Evolutionary conservation across 192 early-diverging fungal genomes (phyloP), one percentile per base, ranked within the genome.

Genomic region (Powellomyces hirtus): DNA sequence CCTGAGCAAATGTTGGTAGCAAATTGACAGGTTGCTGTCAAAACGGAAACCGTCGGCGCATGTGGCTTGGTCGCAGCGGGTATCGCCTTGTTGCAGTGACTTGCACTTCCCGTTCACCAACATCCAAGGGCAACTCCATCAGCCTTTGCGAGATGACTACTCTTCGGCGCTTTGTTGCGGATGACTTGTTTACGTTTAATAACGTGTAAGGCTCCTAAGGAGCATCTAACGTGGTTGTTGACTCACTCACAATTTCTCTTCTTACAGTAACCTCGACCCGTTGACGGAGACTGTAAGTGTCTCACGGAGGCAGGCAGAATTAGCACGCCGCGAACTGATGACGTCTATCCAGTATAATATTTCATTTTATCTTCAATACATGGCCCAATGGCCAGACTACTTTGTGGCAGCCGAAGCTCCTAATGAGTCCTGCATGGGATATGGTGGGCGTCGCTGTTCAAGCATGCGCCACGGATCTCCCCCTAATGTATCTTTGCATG

Each of bases 141-240:
- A n/a, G n/a, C n/a, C n/a, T n/a, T n/a, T n/a, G n/a, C n/a, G n/a
- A n/a, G n/a, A 84, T 85, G 83, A 80, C 83, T 16, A 79, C 77
- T 29, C 22, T 84, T 7, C 65, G 86, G 7, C 74, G 86, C 22
- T 93, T 97, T 80, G 86, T 85, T 36, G 92, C 97, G 0, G 90
- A 90, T 67, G 97, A 99, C 79, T 79, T 99, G 61, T 95, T 99
- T 81, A 77, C 73, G 30, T 96, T 99, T 81, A 95, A 96, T 77
- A 94, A 92, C 76, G 85, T 98, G 84, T 91, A 84, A 70, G 71
- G 30, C 13, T 20, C 26, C 26, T 8, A 42, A 42, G 40, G 40
- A 42, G 18, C 10, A 42, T 13, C 18, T 42, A 18, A 8, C 40
- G 18, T 42, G 40, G 40, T 18, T 42, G 18, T 42, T 42, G 40